A percentile compares a stretch with the other conserved stretches of the same genome.
These are phyloP conservation scores for Ensete glaucum DNA, from an alignment of 176 grass and related monocot genomes.

Conservation along the genomic window DNA sequence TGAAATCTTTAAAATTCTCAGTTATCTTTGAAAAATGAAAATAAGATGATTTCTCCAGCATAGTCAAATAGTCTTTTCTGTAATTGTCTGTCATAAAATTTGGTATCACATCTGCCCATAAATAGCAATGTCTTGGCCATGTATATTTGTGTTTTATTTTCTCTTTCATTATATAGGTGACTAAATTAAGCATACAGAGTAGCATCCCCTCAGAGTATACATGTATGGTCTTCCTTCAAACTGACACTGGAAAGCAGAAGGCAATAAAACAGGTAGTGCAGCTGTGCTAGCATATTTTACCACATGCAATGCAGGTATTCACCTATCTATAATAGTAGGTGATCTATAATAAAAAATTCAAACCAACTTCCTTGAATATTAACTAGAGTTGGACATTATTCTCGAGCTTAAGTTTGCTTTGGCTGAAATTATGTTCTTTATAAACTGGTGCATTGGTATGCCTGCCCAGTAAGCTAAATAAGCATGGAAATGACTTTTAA, in stretches of 20 bases:
- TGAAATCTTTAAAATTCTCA: not conserved
- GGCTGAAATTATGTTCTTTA: no score
- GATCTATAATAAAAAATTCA: no score
- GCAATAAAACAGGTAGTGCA: constrained; percentile 41
- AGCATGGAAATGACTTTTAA: no score
- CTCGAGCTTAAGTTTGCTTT: no score
- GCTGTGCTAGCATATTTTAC: not conserved
- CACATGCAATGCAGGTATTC: not conserved
- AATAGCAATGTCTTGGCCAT: not conserved
- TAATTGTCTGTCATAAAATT: not conserved
- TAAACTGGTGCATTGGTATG: no score
- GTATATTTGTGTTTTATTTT: not conserved
- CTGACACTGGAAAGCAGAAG: constrained; percentile 46
- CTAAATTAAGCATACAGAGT: constrained; percentile 63
- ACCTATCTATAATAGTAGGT: no score
- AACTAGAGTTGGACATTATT: no score
- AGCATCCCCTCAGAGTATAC: constrained; percentile 74
- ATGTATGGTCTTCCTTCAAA: constrained; percentile 51
- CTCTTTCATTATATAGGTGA: constrained; percentile 38
- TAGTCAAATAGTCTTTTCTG: no score
- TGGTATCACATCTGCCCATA: not conserved
- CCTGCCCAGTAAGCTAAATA: no score
- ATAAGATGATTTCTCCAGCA: not conserved
- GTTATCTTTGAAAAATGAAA: not conserved
- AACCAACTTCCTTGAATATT: no score